Evolutionary conservation across 2,329 filamentous ascomycete species (phyloP).

Genomic region (Trichoderma polysporum): DNA sequence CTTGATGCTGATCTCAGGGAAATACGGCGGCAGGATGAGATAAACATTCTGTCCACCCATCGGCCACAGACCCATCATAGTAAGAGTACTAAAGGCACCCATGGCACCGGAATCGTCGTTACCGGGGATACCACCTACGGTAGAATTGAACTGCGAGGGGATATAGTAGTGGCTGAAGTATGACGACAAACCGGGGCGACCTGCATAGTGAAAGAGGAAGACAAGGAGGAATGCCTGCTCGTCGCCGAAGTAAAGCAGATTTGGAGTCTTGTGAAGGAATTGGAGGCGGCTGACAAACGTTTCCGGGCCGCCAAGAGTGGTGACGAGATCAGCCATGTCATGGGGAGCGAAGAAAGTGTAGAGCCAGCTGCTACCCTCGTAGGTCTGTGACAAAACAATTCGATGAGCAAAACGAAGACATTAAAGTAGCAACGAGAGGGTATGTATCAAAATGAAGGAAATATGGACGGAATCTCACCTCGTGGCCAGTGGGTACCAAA

Average conservation of each 20-base stretch:
- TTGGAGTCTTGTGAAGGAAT: constrained; percentile 61
- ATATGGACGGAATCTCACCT: not conserved
- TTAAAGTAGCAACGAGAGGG: rapidly evolving
- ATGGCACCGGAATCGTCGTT: constrained; percentile 56
- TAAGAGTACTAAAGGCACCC: constrained; percentile 51
- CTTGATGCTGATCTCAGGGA: constrained; percentile 44
- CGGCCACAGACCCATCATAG: constrained; percentile 54
- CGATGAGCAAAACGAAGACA: not conserved
- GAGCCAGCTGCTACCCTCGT: constrained; percentile 69
- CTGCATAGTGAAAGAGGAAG: constrained; percentile 64
- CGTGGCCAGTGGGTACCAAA: constrained; percentile 27
- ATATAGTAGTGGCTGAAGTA: constrained; percentile 63
- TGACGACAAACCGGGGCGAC: constrained; percentile 57
- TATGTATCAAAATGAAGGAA: not conserved
- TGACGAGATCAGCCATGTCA: constrained; percentile 49
- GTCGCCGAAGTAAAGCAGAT: constrained; percentile 68
- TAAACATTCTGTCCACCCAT: constrained; percentile 55
- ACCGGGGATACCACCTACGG: constrained; percentile 55
- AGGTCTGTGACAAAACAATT: constrained; percentile 46
- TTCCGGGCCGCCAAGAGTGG: constrained; percentile 57
- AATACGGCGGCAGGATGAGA: constrained; percentile 52
- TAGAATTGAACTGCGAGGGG: constrained; percentile 65
- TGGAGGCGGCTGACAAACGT: constrained; percentile 59
- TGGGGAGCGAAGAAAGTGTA: constrained; percentile 63
- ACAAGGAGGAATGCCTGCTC: constrained; percentile 53